Percentiles rank a stretch among this genome's conserved stretches.
These are phyloP conservation scores for Plasmodium gallinaceum DNA, from an alignment of 169 alveolate species.

Conservation along the genomic window DNA sequence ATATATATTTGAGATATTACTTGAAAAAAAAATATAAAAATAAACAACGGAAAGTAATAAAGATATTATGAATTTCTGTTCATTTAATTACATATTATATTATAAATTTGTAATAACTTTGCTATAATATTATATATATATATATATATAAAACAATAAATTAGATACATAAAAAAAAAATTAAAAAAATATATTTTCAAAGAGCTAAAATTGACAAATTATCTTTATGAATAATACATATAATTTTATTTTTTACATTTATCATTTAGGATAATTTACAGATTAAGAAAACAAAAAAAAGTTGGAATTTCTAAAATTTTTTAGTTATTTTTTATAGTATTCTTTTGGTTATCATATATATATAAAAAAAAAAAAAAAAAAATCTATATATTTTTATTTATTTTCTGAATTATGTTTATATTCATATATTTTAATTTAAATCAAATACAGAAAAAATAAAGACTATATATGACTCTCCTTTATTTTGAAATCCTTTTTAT, in stretches of 20 bases:
- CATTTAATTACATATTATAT: too few species aligned
- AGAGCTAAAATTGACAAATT: conserved; percentile 1
- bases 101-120: too few species aligned
- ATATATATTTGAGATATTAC: too few species aligned
- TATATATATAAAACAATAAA: not conserved
- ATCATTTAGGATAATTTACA: conserved; percentile 50
- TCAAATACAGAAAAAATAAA: too few species aligned
- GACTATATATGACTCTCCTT: too few species aligned
- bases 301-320: not conserved
- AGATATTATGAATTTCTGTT: too few species aligned
- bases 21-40: not conserved
- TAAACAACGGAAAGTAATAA: not conserved
- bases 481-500: too few species aligned
- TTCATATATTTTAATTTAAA: too few species aligned
- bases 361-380: not conserved
- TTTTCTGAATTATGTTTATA: not conserved
- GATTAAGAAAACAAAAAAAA: conserved; percentile 25
- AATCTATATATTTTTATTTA: not conserved
- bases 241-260: conserved; percentile 57
- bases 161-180: not conserved
- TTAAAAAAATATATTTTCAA: not conserved
- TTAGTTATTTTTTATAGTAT: not conserved
- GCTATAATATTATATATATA: not conserved
- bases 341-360: conserved; percentile 1
- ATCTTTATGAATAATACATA: conserved; percentile 20